These are phyloP conservation scores for Saccharomycopsis synnaedendra DNA, from an alignment of 805 yeast genomes.

Conservation along the genomic window DNA sequence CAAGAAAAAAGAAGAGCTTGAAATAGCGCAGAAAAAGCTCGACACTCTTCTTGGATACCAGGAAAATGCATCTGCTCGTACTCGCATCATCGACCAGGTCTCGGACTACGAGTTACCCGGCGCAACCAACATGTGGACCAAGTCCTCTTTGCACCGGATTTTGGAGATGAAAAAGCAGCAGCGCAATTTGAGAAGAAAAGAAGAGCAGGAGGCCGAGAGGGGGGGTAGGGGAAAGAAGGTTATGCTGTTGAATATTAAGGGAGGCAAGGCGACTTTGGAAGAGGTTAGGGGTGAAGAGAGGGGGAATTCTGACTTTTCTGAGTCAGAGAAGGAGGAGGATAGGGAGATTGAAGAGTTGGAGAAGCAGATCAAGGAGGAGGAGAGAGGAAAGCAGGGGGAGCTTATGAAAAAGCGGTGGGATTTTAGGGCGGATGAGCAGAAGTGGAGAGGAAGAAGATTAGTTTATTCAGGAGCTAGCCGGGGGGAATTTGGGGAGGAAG, in stretches of 20 bases:
- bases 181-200: slow-evolving; percentile 51
- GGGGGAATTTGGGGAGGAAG: neutral
- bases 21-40: slow-evolving; percentile 61
- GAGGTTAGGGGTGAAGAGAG: slow-evolving; percentile 28
- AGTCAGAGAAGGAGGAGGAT: slow-evolving; percentile 18
- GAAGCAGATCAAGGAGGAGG: slow-evolving; percentile 27
- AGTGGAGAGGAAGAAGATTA: slow-evolving; percentile 33
- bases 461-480: neutral
- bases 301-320: slow-evolving; percentile 24
- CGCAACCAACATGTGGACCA: slow-evolving; percentile 63
- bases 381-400: slow-evolving; percentile 23
- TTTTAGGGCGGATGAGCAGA: slow-evolving; percentile 37
- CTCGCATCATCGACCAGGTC: slow-evolving; percentile 86
- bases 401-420: slow-evolving; percentile 44
- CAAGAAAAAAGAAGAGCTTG: slow-evolving; percentile 30
- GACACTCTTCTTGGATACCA: slow-evolving; percentile 72
- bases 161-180: slow-evolving; percentile 81
- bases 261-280: slow-evolving; percentile 65
- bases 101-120: slow-evolving; percentile 68
- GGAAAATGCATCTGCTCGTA: slow-evolving; percentile 78
- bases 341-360: slow-evolving; percentile 23
- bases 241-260: slow-evolving; percentile 64
- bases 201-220: slow-evolving; percentile 44
- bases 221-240: slow-evolving; percentile 67
- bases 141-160: slow-evolving; percentile 75